Conservation (phyloP, 805 yeast genomes). For the Barnettozyma sucrosica region DNA sequence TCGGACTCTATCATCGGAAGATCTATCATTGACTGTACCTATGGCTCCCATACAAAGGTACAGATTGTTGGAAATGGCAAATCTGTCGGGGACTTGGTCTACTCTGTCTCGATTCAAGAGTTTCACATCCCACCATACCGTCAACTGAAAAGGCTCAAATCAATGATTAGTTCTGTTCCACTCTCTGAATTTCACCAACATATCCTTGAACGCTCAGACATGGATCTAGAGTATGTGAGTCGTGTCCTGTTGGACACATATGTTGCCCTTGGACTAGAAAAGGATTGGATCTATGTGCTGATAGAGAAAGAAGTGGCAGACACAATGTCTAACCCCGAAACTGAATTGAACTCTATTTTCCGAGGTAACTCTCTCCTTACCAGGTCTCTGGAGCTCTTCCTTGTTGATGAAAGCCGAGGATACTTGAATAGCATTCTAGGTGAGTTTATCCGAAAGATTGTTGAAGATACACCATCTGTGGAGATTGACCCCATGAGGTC, state of each 20-base stretch:
- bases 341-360: slow-evolving; percentile 57
- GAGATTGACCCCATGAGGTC: slow-evolving; percentile 77
- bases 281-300: slow-evolving; percentile 66
- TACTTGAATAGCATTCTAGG: slow-evolving; percentile 72
- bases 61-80: slow-evolving; percentile 37
- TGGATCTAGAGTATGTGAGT: slow-evolving; percentile 50
- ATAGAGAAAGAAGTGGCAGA: slow-evolving; percentile 56
- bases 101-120: slow-evolving; percentile 45
- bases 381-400: slow-evolving; percentile 72
- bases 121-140: slow-evolving; percentile 54
- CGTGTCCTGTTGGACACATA: slow-evolving; percentile 64
- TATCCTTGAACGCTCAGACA: slow-evolving; percentile 25
- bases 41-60: slow-evolving; percentile 26
- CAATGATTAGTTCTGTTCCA: slow-evolving; percentile 31
- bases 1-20: slow-evolving; percentile 32
- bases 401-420: slow-evolving; percentile 71
- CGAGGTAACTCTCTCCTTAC: slow-evolving; percentile 84
- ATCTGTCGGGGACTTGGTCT: slow-evolving; percentile 52
- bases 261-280: slow-evolving; percentile 62
- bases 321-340: slow-evolving; percentile 6
- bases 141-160: slow-evolving; percentile 57
- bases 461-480: slow-evolving; percentile 42
- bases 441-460: slow-evolving; percentile 51
- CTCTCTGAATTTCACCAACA: slow-evolving; percentile 43
- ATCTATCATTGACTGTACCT: slow-evolving; percentile 8